Conservation (phyloP, 805 yeast species). For the Yarrowia bubula region DNA sequence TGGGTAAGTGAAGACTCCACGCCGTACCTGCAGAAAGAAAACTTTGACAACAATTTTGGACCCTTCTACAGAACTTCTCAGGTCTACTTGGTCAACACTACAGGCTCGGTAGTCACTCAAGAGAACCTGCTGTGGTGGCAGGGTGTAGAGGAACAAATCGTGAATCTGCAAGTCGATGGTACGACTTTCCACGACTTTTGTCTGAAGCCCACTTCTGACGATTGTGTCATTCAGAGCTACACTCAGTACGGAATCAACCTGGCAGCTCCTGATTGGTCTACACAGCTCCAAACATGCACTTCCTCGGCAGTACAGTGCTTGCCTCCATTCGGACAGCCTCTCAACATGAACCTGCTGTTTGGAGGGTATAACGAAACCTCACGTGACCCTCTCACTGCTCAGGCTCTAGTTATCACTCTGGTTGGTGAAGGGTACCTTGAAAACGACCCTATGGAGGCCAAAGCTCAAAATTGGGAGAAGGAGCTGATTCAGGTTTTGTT, state of each 20-base stretch:
- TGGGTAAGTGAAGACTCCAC: slow-evolving; percentile 86
- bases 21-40: slow-evolving; percentile 63
- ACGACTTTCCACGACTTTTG: slow-evolving; percentile 64
- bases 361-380: slow-evolving; percentile 47
- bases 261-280: slow-evolving; percentile 56
- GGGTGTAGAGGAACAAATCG: slow-evolving; percentile 62
- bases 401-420: slow-evolving; percentile 75
- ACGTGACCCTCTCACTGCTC: slow-evolving; percentile 52
- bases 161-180: slow-evolving; percentile 36
- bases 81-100: slow-evolving; percentile 64
- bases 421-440: slow-evolving; percentile 55
- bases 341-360: slow-evolving; percentile 68
- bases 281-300: slow-evolving; percentile 58
- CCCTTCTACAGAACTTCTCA: slow-evolving; percentile 91
- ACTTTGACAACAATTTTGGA: slow-evolving; percentile 78
- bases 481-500: slow-evolving; percentile 56
- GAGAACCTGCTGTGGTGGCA: slow-evolving; percentile 85
- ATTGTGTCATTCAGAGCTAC: slow-evolving; percentile 82
- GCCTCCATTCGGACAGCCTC: slow-evolving; percentile 88
- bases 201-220: slow-evolving; percentile 74
- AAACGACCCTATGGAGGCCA: slow-evolving; percentile 46
- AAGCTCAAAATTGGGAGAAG: slow-evolving; percentile 66
- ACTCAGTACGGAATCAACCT: slow-evolving; percentile 67
- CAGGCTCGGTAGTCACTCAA: slow-evolving; percentile 69
- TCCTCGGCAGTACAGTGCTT: slow-evolving; percentile 83